A percentile compares a stretch with the other conserved stretches of the same genome.
Conservation (phyloP, 2,329 filamentous ascomycete genomes). For the Fusarium pseudocircinatum region DNA sequence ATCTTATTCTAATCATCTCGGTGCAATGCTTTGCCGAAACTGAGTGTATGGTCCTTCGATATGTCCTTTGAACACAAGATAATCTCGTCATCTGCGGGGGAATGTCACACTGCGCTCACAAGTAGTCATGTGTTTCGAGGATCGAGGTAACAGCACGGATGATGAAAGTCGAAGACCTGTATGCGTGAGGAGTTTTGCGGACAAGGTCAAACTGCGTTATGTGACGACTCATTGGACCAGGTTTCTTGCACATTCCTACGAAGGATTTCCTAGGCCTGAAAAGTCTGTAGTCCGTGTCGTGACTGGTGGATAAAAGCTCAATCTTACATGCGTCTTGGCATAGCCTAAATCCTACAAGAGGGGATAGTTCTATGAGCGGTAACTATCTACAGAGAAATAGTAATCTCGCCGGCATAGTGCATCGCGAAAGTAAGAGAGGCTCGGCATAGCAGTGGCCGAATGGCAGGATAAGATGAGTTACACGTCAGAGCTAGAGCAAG, state of each 20-base stretch:
- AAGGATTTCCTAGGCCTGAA: neutral
- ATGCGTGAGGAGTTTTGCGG: neutral
- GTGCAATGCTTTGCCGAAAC: neutral
- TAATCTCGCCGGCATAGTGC: neutral
- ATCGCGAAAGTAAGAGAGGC: neutral
- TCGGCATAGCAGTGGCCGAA: neutral
- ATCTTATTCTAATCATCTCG: neutral
- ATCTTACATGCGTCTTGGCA: neutral
- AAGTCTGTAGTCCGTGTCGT: neutral
- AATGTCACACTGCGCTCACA: neutral
- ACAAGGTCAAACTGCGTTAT: too few species aligned
- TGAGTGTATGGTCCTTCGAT: accelerated
- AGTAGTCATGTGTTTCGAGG: neutral
- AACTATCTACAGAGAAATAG: neutral
- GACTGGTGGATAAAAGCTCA: neutral
- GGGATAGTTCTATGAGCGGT: neutral
- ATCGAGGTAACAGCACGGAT: neutral
- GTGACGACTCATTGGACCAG: neutral
- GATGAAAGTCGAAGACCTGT: neutral
- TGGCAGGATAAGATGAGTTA: too few species aligned
- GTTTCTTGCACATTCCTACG: neutral
- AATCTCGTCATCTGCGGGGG: neutral
- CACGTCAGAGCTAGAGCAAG: neutral
- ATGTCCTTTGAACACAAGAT: accelerated
- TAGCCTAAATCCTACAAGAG: slow-evolving; percentile 4